These are phyloP conservation scores for Dactylellina sp. DNA, from an alignment of 2,329 filamentous ascomycete species.

Conservation along the genomic window DNA sequence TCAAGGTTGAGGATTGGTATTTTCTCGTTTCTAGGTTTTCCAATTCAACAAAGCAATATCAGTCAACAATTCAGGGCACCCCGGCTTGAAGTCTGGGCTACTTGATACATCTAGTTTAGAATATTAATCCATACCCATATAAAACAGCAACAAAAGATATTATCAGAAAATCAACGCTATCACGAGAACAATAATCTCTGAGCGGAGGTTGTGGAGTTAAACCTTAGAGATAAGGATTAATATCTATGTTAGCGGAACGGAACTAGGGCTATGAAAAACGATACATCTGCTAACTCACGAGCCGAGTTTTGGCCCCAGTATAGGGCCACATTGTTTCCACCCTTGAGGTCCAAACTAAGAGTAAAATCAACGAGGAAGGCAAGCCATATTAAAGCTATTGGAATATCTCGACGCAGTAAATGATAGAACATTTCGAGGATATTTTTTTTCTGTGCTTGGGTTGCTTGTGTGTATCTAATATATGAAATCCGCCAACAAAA, in stretches of 20 bases:
- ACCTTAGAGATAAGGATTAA: constrained; percentile 4
- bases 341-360: constrained; percentile 13
- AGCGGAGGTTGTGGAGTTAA: constrained; percentile 36
- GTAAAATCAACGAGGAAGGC: not conserved
- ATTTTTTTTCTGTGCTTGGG: no score
- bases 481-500: no score
- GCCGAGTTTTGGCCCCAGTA: constrained; percentile 56
- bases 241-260: not conserved
- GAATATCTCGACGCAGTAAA: not conserved
- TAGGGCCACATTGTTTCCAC: constrained; percentile 34
- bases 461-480: no score
- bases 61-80: no score
- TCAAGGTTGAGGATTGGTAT: constrained; percentile 31
- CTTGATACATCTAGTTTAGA: no score
- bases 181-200: constrained; percentile 58
- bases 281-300: constrained; percentile 18
- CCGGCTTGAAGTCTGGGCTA: no score
- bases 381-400: not conserved
- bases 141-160: constrained; percentile 60
- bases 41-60: no score
- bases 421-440: not conserved
- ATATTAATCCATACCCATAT: constrained; percentile 30
- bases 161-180: constrained; percentile 61
- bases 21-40: constrained; percentile 26
- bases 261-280: not conserved